Percentiles rank a stretch among this genome's conserved stretches.
Conservation (phyloP, 2,329 filamentous ascomycete species). For the Exophiala sp. region DNA sequence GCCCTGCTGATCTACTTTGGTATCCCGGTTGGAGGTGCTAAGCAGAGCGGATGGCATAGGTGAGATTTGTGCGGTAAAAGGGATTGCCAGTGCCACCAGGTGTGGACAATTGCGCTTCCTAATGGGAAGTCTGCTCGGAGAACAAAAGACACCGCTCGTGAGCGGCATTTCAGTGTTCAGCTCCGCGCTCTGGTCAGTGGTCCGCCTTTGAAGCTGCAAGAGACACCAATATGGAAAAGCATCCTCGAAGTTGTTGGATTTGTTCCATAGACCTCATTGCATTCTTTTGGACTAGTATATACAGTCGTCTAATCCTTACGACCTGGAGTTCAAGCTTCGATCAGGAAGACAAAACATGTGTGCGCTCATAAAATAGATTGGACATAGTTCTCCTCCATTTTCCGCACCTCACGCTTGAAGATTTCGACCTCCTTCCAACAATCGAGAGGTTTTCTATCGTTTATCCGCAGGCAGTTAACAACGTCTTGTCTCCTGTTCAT, state of each 20-base stretch:
- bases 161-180: no score
- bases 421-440: slow-evolving; percentile 90
- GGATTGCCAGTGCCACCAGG: no score
- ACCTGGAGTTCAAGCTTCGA: background rate
- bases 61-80: no score
- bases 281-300: slow-evolving; percentile 10
- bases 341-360: background rate
- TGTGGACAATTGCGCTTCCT: no score
- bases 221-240: no score
- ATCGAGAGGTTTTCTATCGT: slow-evolving; percentile 83
- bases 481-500: slow-evolving; percentile 56
- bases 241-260: background rate
- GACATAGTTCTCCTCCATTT: slow-evolving; percentile 80
- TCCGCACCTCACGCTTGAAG: slow-evolving; percentile 84
- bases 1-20: no score
- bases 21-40: no score
- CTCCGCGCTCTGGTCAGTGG: no score
- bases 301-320: background rate
- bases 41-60: no score
- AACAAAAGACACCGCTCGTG: no score
- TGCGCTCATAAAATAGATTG: slow-evolving; percentile 61
- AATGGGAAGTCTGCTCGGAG: no score
- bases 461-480: slow-evolving; percentile 70
- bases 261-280: background rate
- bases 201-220: no score